Base-by-base conservation (phyloP, 2,329 filamentous ascomycete genomes). In the Colletotrichum ledebouriae region DNA sequence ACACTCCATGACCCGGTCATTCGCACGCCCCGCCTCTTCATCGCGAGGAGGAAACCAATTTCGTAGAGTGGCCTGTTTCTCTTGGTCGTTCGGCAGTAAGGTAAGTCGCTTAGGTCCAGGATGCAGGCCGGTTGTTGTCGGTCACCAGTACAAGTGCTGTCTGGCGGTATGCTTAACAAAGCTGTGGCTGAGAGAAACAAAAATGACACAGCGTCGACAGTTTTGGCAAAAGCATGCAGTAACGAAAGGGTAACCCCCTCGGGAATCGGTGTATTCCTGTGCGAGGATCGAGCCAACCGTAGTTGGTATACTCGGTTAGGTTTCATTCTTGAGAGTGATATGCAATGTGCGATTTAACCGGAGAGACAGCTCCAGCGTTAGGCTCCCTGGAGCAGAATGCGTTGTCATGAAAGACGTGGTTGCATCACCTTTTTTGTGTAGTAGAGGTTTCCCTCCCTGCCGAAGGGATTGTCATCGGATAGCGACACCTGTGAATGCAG, bases 311-410 rank as follows among this genome's bases (percentile, higher is more conserved):
- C 41, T 59, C 11, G 56, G 29, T 47, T 13, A 34, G 17, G 34
- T 47, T 58, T 59, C 25, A 44, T 60, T 59, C 17, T 22, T 59
- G 22, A n/a, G 61, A 20, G 61, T 42, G 34, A 49, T 34, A 22
- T 50, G 42, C 41, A 63, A 37, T 29, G 42, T 50, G 42, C 29
- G 57, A 17, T 41, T 20, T 20, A 44, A n/a, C n/a, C n/a, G 42
- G 9, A 25, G 22, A 50, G 49, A 52, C 49, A 52, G 49, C 22
- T 29, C n/a, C 49, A 29, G n/a, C 33, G 11, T 11, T 29, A 17
- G 29, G 5, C 25, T 52, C 49, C n/a, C 25, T 20, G 10, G 49
- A 29, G 25, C 25, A 52, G 9, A 15, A 3, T 29, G 15, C 3
- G 2, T 25, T 3, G 20, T 9, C 20, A 4, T 15, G 11, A 15